Conservation (phyloP, 2,329 filamentous ascomycete genomes). For the Bipolaris sorokiniana region DNA sequence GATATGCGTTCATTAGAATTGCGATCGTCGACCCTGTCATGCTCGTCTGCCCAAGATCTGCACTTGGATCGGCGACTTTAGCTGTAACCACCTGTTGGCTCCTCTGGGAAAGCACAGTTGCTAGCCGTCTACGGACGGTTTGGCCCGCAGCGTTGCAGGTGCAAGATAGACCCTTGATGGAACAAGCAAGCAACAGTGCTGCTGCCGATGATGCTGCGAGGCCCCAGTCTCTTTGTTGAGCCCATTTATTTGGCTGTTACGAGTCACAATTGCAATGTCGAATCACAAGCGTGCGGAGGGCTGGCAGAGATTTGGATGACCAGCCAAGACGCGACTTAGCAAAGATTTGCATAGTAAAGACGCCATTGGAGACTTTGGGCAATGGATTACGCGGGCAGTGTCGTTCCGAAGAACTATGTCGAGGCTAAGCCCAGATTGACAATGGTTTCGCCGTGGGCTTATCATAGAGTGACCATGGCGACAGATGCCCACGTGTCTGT, state of each 20-base stretch:
- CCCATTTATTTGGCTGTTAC: background rate
- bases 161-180: conserved; percentile 17
- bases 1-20: conserved; percentile 25
- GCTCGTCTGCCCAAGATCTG: conserved; percentile 33
- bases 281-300: conserved; percentile 11
- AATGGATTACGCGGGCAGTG: conserved; percentile 7
- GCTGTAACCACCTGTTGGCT: conserved; percentile 17
- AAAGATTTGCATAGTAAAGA: conserved; percentile 14
- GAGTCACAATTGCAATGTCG: conserved; percentile 4
- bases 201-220: no score
- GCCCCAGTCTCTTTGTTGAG: background rate
- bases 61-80: conserved; percentile 27
- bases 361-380: conserved; percentile 7
- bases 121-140: conserved; percentile 23
- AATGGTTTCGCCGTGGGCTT: conserved; percentile 12
- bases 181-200: background rate
- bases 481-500: conserved; percentile 14
- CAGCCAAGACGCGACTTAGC: conserved; percentile 15
- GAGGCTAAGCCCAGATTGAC: conserved; percentile 10
- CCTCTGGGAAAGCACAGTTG: conserved; percentile 24
- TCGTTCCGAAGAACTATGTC: conserved; percentile 3
- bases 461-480: conserved; percentile 11
- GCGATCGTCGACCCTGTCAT: conserved; percentile 29
- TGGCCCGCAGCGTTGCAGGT: conserved; percentile 27
- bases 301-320: conserved; percentile 15